These are phyloP conservation scores for Pyricularia sp. DNA, from an alignment of 2,329 filamentous ascomycete genomes.

Conservation along the genomic window DNA sequence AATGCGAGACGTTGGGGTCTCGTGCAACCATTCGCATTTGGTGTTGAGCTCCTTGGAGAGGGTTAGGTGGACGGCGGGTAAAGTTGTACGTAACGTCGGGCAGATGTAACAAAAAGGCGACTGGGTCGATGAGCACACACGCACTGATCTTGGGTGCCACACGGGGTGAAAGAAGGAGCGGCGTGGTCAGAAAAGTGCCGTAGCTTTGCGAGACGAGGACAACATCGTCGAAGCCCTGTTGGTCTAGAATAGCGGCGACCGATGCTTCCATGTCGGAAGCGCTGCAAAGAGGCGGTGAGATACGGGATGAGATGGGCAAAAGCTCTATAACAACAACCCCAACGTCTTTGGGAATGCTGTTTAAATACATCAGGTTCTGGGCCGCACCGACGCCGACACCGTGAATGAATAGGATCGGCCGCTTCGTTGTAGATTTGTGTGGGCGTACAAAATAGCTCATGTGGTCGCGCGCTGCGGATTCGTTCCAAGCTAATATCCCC, in stretches of 20 bases:
- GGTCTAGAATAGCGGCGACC: background rate
- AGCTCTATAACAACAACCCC: constrained; percentile 10
- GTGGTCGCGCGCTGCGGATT: constrained; percentile 7
- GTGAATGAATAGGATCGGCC: constrained; percentile 12
- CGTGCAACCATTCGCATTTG: constrained; percentile 26
- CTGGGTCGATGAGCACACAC: constrained; percentile 46
- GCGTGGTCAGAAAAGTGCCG: constrained; percentile 52
- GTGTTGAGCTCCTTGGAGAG: constrained; percentile 29
- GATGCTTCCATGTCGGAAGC: background rate
- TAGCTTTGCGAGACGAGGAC: constrained; percentile 55
- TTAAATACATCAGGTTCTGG: constrained; percentile 9
- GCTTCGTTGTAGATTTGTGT: constrained; percentile 3
- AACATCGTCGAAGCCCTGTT: constrained; percentile 30
- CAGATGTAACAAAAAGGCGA: constrained; percentile 57
- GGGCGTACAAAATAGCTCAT: constrained; percentile 10
- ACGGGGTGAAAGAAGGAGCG: constrained; percentile 42
- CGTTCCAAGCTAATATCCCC: background rate
- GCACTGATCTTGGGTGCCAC: constrained; percentile 42
- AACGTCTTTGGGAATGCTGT: constrained; percentile 8
- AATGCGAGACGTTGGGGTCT: constrained; percentile 57
- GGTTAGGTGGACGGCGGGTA: constrained; percentile 42
- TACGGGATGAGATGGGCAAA: constrained; percentile 11
- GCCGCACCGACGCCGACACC: constrained; percentile 11
- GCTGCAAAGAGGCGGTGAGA: constrained; percentile 4
- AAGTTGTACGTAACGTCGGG: constrained; percentile 68